Conservation (phyloP, 345 rosid genomes). For the Erysimum cheiranthoides region DNA sequence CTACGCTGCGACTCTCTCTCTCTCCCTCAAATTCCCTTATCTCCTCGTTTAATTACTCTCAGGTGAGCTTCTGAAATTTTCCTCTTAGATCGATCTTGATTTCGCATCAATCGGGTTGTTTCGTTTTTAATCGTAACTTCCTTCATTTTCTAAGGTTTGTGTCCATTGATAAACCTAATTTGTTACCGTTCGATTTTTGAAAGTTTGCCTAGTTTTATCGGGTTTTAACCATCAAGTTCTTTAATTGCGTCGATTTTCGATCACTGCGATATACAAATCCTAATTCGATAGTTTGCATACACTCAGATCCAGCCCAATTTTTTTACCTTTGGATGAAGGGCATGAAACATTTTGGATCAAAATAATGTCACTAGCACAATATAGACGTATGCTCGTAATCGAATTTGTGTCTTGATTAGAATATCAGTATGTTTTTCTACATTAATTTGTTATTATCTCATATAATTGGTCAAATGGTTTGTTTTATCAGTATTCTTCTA, state of each 20-base stretch:
- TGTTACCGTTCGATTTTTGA: neutral
- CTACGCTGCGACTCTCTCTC: constrained; percentile 17
- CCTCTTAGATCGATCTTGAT: neutral
- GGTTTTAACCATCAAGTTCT: neutral
- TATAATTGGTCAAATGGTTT: too few relatives aligned
- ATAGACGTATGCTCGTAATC: neutral
- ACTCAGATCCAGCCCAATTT: constrained; percentile 24
- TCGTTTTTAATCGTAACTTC: neutral
- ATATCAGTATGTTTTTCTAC: too few relatives aligned
- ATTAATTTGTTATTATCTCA: too few relatives aligned
- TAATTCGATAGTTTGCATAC: neutral
- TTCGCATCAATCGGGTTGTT: neutral
- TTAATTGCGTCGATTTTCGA: neutral
- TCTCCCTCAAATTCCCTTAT: constrained; percentile 16
- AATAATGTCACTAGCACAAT: constrained; percentile 5
- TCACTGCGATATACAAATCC: neutral
- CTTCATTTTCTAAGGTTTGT: neutral
- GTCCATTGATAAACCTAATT: constrained; percentile 23
- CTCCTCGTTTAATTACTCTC: constrained; percentile 22
- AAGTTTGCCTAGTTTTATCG: neutral
- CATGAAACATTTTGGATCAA: neutral
- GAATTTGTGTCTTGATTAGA: neutral
- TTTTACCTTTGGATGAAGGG: neutral
- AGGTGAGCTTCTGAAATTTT: constrained; percentile 23
- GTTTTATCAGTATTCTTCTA: too few relatives aligned